These are phyloP conservation scores for Penicillium sp. DNA, from an alignment of 2,329 filamentous ascomycete species.

Conservation along the genomic window DNA sequence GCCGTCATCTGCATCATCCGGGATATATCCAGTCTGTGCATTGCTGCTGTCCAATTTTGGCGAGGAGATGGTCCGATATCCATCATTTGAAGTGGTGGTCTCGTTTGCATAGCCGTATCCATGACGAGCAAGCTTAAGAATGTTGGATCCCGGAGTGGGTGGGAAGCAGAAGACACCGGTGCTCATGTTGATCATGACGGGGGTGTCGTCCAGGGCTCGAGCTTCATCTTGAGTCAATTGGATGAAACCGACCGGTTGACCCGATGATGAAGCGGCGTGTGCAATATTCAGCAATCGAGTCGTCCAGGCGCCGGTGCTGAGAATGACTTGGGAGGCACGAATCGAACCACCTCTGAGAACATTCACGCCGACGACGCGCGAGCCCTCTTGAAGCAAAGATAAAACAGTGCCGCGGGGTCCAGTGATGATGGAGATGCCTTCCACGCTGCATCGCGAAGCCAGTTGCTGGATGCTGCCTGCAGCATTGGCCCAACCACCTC, in stretches of 20 bases:
- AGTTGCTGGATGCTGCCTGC: slow-evolving; percentile 54
- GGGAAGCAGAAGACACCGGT: slow-evolving; percentile 56
- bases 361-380: slow-evolving; percentile 60
- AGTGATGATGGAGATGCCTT: slow-evolving; percentile 51
- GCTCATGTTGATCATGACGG: slow-evolving; percentile 57
- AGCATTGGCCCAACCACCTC: slow-evolving; percentile 81
- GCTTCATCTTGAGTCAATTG: slow-evolving; percentile 72
- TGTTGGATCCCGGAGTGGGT: slow-evolving; percentile 46
- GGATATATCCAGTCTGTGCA: slow-evolving; percentile 41
- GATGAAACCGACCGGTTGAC: slow-evolving; percentile 77
- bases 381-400: slow-evolving; percentile 32
- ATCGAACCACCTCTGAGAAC: slow-evolving; percentile 54
- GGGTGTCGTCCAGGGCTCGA: slow-evolving; percentile 62
- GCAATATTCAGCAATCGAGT: slow-evolving; percentile 72
- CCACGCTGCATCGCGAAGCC: slow-evolving; percentile 29
- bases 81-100: slow-evolving; percentile 31
- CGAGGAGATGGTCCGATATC: slow-evolving; percentile 35
- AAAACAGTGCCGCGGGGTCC: slow-evolving; percentile 36
- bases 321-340: slow-evolving; percentile 70
- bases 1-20: slow-evolving; percentile 60
- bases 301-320: slow-evolving; percentile 86
- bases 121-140: slow-evolving; percentile 70
- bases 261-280: slow-evolving; percentile 75
- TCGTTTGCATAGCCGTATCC: slow-evolving; percentile 62
- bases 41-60: slow-evolving; percentile 44